phyloP scores from a whole-genome alignment of 2,329 filamentous ascomycete species.

The Nannizziopsis barbatae region DNA sequence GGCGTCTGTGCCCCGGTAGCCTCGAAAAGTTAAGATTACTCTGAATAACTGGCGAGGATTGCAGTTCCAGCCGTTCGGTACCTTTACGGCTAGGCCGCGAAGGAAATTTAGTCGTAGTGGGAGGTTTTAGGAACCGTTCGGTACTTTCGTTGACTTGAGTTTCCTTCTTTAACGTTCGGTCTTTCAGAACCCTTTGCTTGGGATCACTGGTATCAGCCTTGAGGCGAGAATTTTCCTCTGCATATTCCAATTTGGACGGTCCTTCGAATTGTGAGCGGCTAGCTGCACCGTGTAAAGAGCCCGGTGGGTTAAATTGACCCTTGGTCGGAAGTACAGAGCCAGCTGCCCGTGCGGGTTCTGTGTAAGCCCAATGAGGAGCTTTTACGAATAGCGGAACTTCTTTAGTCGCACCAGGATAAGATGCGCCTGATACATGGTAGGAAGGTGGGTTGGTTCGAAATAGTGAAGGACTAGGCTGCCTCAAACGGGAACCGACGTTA shows the following conservation, averaged over 20 bases:
- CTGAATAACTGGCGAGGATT: conserved; percentile 44
- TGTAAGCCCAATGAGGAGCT: conserved; percentile 9
- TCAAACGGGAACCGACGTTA: conserved; percentile 27
- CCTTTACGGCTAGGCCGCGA: conserved; percentile 58
- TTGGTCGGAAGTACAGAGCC: conserved; percentile 27
- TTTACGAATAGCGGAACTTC: conserved; percentile 5
- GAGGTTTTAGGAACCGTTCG: conserved; percentile 17
- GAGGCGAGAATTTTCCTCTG: background rate
- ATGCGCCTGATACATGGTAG: conserved; percentile 14
- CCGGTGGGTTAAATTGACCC: conserved; percentile 11
- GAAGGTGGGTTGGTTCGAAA: conserved; percentile 25
- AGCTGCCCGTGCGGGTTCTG: conserved; percentile 4
- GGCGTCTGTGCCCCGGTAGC: conserved; percentile 41
- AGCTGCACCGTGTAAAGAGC: no score
- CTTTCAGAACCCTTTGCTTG: background rate
- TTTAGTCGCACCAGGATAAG: conserved; percentile 11
- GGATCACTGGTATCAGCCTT: background rate
- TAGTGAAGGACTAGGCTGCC: conserved; percentile 29
- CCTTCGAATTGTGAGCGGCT: background rate
- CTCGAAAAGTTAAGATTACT: conserved; percentile 44
- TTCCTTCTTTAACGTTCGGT: conserved; percentile 27
- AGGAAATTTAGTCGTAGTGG: conserved; percentile 30
- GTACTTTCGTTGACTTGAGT: conserved; percentile 11
- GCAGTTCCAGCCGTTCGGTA: conserved; percentile 49
- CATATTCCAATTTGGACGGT: background rate